These are phyloP conservation scores for Hevea brasiliensis DNA, from an alignment of 345 rosid genomes.

Conservation along the genomic window DNA sequence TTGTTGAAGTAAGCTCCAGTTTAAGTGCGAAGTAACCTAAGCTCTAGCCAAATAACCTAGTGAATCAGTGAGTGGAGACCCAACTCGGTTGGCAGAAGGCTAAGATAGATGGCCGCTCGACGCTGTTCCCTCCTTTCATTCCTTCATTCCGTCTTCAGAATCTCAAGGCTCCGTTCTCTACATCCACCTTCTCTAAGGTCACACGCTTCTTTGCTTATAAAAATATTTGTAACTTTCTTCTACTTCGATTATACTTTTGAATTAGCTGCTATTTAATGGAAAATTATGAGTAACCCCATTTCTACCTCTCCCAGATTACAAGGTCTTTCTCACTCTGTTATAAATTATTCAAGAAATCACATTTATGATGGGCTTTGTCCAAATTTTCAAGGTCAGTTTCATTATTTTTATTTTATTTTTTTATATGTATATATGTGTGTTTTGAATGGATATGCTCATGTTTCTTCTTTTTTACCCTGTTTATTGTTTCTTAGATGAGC, in stretches of 20 bases:
- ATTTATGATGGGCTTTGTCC: slow-evolving; percentile 15
- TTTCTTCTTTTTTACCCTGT: not conserved
- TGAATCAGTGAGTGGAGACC: not conserved
- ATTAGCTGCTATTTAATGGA: not conserved
- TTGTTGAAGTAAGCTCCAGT: too few species aligned
- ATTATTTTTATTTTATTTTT: not conserved
- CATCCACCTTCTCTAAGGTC: not conserved
- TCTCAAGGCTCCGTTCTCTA: too few species aligned
- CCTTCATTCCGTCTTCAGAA: slow-evolving; percentile 1
- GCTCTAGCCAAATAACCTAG: not conserved
- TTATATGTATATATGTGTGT: not conserved
- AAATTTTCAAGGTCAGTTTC: slow-evolving; percentile 28
- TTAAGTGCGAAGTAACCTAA: not conserved
- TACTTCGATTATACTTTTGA: not conserved
- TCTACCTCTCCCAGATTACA: slow-evolving; percentile 20
- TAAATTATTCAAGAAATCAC: slow-evolving; percentile 2
- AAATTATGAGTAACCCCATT: not conserved
- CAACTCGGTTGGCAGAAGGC: not conserved
- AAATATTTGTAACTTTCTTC: too few species aligned
- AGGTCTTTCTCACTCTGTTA: not conserved
- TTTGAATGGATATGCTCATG: not conserved
- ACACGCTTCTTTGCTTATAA: not conserved
- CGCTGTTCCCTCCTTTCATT: slow-evolving; percentile 24
- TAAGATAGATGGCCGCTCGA: slow-evolving; percentile 18
- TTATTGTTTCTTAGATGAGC: not conserved